Percentiles rank a stretch among this genome's conserved stretches.
Conservation (phyloP, 1,139 yeast species). For the Debaryomyces udenii region DNA sequence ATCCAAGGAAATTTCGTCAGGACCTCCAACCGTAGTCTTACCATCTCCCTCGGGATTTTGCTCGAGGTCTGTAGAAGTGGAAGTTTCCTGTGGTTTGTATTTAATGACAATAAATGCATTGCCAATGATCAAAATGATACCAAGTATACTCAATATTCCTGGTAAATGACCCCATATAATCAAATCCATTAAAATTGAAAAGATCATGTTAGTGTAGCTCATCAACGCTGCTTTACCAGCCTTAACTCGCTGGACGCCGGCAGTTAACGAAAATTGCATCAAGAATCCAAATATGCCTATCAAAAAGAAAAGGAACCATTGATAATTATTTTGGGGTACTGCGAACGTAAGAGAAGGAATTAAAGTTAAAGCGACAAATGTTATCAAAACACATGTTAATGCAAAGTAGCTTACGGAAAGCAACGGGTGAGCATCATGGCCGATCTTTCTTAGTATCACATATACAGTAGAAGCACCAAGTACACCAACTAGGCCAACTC, state of each 20-base stretch:
- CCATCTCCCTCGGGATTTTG: slow-evolving; percentile 14
- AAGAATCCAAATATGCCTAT: slow-evolving; percentile 80
- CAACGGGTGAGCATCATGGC: slow-evolving; percentile 77
- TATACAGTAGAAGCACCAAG: slow-evolving; percentile 72
- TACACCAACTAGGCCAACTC: slow-evolving; percentile 70
- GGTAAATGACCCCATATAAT: slow-evolving; percentile 76
- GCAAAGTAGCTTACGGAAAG: slow-evolving; percentile 80
- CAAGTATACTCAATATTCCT: slow-evolving; percentile 65
- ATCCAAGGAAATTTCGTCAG: slow-evolving; percentile 26
- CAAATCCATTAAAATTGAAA: slow-evolving; percentile 79
- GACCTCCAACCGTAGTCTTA: slow-evolving; percentile 11
- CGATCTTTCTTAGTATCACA: slow-evolving; percentile 73
- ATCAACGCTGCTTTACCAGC: slow-evolving; percentile 80
- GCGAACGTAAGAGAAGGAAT: slow-evolving; percentile 64
- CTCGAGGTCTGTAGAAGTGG: slow-evolving; percentile 20
- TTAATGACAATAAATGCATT: slow-evolving; percentile 65
- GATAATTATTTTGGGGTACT: slow-evolving; percentile 58
- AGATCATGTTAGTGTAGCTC: slow-evolving; percentile 74
- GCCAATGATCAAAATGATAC: slow-evolving; percentile 66
- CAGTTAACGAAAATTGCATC: slow-evolving; percentile 77
- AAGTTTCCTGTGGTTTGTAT: slow-evolving; percentile 41
- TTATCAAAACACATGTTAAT: slow-evolving; percentile 56
- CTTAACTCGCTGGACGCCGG: slow-evolving; percentile 80
- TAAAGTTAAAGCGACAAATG: slow-evolving; percentile 55
- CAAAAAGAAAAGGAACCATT: slow-evolving; percentile 64